Evolutionary conservation across 768 basidiomycete species (phyloP), one percentile per base, ranked within the genome.

Genomic region (Asterophora lycoperdoides): DNA sequence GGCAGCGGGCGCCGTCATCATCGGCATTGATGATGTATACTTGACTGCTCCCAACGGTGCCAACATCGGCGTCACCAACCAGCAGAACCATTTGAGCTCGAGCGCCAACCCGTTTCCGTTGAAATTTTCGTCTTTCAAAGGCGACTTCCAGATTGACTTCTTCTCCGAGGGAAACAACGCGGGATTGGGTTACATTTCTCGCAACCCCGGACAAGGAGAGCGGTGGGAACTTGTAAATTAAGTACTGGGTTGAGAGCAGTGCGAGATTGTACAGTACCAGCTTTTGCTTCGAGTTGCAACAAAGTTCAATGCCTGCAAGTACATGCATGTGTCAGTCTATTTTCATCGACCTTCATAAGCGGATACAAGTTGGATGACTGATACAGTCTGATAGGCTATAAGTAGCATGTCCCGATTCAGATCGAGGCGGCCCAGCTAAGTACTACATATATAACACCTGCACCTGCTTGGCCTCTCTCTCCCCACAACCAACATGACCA

Each of bases 401-500:
- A n/a, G n/a, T n/a, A 5, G 29, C 29, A 29, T 32, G 30, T 9
- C 30, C 30, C 30, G 3, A 32, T 32, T 32, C 30, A 9, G 30
- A 32, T 13, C 8, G 30, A 10, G 30, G 13, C 30, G 13, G n/a
- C n/a, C n/a, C n/a, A n/a, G n/a, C n/a, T n/a, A n/a, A n/a, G n/a
- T n/a, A n/a, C n/a, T n/a, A n/a, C n/a, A n/a, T 42, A 42, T 42
- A 42, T 42, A 42, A 42, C 28, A 6, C 20, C 15, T 1, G 23
- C 41, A 30, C 28, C 28, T 5, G 9, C 41, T 26, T 23, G 28
- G 9, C 5, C 17, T 4, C 13, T 8, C 29, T 13, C n/a, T n/a
- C 9, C 15, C 5, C 5, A 20, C 18, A 28, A 20, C 43, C 29
- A 65, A 14, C 35, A 74, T 84, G 72, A 55, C 68, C 44, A 79